A percentile compares a stretch with the other conserved stretches of the same genome.
These are phyloP conservation scores for Candida germanica DNA, from an alignment of 805 yeast genomes.

Conservation along the genomic window DNA sequence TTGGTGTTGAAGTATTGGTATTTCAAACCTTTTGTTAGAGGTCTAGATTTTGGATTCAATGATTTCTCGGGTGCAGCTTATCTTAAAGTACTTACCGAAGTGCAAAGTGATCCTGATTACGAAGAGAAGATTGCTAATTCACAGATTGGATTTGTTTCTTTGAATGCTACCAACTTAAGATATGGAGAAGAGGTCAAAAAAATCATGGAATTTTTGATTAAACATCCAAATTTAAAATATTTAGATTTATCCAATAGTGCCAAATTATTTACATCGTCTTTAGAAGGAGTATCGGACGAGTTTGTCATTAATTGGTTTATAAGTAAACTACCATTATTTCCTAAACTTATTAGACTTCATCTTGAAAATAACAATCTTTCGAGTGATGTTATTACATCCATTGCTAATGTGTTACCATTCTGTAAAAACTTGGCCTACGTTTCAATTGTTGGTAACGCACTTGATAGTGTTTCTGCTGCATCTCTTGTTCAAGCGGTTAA, in stretches of 20 bases:
- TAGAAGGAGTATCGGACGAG: background rate
- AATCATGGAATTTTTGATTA: conserved; percentile 50
- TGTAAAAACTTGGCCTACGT: conserved; percentile 66
- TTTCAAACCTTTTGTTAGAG: conserved; percentile 46
- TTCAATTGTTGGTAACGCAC: conserved; percentile 61
- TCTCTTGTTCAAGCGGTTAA: conserved; percentile 70
- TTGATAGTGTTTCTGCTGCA: conserved; percentile 59
- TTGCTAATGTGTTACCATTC: conserved; percentile 68
- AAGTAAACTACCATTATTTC: conserved; percentile 66
- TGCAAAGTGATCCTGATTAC: conserved; percentile 18
- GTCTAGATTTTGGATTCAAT: conserved; percentile 83
- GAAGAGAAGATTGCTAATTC: conserved; percentile 19
- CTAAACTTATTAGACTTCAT: conserved; percentile 61
- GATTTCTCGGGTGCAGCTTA: conserved; percentile 46
- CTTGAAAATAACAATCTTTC: conserved; percentile 65
- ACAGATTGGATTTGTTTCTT: conserved; percentile 47
- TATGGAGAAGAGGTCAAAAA: conserved; percentile 48
- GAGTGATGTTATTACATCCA: conserved; percentile 50
- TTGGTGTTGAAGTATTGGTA: conserved; percentile 59
- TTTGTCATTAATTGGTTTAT: conserved; percentile 33
- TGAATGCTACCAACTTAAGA: conserved; percentile 60
- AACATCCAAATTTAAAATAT: conserved; percentile 58
- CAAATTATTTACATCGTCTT: conserved; percentile 42
- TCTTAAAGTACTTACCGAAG: conserved; percentile 38
- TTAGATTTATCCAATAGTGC: conserved; percentile 75